Conservation (phyloP, 2,329 filamentous ascomycete species). For the Nemania bipapillata region DNA sequence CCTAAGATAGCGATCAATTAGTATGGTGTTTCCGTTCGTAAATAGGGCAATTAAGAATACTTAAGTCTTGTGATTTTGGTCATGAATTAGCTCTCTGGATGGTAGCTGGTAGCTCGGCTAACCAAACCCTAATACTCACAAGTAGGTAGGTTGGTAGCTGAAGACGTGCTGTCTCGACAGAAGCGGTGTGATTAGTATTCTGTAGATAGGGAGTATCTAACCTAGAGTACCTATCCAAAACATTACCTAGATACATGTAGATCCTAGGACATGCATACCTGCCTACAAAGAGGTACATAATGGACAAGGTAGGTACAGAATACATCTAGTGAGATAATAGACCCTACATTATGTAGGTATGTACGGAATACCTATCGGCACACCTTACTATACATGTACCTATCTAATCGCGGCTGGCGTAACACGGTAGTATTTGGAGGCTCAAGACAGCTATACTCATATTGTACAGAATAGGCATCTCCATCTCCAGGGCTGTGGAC, state of each 20-base stretch:
- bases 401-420: background rate
- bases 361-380: background rate
- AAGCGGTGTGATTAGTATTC: constrained; percentile 35
- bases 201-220: background rate
- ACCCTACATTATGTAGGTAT: no score
- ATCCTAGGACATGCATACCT: no score
- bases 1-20: background rate
- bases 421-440: background rate
- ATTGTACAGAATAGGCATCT: background rate
- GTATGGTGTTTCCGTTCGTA: background rate
- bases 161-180: constrained; percentile 14
- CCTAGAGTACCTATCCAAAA: background rate
- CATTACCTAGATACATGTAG: no score
- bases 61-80: background rate
- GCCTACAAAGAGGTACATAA: no score
- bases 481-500: no score
- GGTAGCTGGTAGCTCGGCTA: constrained; percentile 30
- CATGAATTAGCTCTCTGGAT: background rate
- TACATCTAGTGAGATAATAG: no score
- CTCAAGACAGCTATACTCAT: background rate
- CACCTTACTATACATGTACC: background rate
- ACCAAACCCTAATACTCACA: constrained; percentile 8
- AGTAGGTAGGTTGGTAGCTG: no score
- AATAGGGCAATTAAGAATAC: constrained; percentile 9
- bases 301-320: no score